Percentiles rank a stretch among this genome's conserved stretches.
phyloP scores from a whole-genome alignment of 176 grass and related monocot genomes.

The Cymbopogon citratus region DNA sequence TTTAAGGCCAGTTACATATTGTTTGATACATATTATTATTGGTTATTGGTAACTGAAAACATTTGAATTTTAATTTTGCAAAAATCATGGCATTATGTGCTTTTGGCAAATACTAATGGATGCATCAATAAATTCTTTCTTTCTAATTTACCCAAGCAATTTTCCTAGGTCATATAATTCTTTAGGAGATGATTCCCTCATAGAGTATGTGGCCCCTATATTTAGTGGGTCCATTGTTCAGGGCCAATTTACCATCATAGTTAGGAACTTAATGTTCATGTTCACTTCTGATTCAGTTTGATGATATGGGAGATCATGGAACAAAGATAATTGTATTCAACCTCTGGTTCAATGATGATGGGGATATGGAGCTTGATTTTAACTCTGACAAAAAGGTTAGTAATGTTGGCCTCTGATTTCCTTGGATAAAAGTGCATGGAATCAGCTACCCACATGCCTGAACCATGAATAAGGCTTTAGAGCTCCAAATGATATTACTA shows the following conservation, averaged over 20 bases:
- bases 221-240: slow-evolving; percentile 1
- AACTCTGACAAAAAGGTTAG: slow-evolving; percentile 67
- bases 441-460: neutral
- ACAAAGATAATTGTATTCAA: slow-evolving; percentile 94
- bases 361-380: slow-evolving; percentile 93
- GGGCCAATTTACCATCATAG: slow-evolving; percentile 8
- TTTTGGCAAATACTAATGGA: neutral
- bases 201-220: slow-evolving; percentile 1
- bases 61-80: neutral
- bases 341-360: slow-evolving; percentile 97
- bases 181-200: neutral
- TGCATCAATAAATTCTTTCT: slow-evolving; percentile 11
- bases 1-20: neutral
- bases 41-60: neutral
- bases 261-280: slow-evolving; percentile 7
- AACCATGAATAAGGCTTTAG: neutral
- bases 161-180: neutral
- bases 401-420: slow-evolving; percentile 9
- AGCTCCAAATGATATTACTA: neutral
- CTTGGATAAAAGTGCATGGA: neutral
- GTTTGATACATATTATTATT: neutral
- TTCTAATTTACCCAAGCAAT: neutral
- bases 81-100: neutral
- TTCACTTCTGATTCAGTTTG: slow-evolving; percentile 57
- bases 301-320: slow-evolving; percentile 82